A percentile compares a stretch with the other conserved stretches of the same genome.
Evolutionary conservation across 2,329 filamentous ascomycete species (phyloP).

Genomic region (Pseudogymnoascus sp.): DNA sequence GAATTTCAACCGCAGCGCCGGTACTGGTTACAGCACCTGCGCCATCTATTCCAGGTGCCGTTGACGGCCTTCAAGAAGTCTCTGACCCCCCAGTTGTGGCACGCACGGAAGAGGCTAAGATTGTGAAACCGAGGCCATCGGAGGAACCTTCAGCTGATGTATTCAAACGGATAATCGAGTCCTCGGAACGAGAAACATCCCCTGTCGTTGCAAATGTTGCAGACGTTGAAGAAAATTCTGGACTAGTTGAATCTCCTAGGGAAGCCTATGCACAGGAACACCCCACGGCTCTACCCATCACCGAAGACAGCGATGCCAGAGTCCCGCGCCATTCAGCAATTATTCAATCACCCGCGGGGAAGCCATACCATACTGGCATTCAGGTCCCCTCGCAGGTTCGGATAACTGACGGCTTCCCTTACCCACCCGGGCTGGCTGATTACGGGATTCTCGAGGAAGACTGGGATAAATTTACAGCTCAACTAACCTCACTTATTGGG

Average conservation of each 20-base stretch:
- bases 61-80: neutral
- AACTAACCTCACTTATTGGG: neutral
- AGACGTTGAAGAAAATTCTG: neutral
- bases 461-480: conserved; percentile 13
- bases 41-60: neutral
- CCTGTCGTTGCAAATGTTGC: neutral
- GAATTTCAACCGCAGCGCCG: neutral
- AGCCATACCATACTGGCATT: conserved; percentile 11
- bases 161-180: neutral
- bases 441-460: conserved; percentile 13
- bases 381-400: conserved; percentile 14
- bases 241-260: neutral
- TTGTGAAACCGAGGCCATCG: neutral
- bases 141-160: neutral
- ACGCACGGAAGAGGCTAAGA: neutral
- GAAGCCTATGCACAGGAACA: conserved; percentile 12
- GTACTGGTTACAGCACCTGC: neutral
- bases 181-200: neutral
- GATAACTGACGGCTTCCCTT: conserved; percentile 16
- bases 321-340: neutral
- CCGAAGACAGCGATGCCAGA: neutral
- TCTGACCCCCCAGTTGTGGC: neutral
- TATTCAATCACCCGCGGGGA: neutral
- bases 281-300: conserved; percentile 14
- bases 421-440: conserved; percentile 12